These are phyloP conservation scores for Helotiales sp. DNA, from an alignment of 2,329 filamentous ascomycete species.

Conservation along the genomic window DNA sequence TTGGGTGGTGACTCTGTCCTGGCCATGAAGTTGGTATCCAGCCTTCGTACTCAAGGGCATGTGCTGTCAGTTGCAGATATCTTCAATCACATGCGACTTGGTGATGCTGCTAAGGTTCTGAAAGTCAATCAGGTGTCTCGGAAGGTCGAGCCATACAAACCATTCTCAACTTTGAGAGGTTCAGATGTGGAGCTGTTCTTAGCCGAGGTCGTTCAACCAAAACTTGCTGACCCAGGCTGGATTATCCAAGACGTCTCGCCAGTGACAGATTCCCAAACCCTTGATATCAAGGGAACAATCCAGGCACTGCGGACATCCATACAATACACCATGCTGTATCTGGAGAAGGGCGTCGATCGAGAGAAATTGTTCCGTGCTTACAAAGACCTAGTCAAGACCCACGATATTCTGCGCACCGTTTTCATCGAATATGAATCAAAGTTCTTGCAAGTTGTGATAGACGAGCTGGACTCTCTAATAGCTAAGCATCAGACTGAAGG, in stretches of 20 bases:
- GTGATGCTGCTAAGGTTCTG: conserved; percentile 39
- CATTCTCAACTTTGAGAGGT: conserved; percentile 46
- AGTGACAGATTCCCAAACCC: conserved; percentile 47
- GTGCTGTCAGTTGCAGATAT: conserved; percentile 50
- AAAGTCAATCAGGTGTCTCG: conserved; percentile 40
- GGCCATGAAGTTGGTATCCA: conserved; percentile 54
- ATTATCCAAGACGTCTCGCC: conserved; percentile 47
- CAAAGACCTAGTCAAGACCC: conserved; percentile 38
- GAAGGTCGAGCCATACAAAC: conserved; percentile 37
- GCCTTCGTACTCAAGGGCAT: conserved; percentile 34
- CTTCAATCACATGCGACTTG: conserved; percentile 45
- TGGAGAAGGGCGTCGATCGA: conserved; percentile 41
- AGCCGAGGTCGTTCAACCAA: conserved; percentile 44
- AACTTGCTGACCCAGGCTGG: conserved; percentile 47
- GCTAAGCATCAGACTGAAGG: conserved; percentile 36
- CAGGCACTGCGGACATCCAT: conserved; percentile 45
- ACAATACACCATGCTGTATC: conserved; percentile 46
- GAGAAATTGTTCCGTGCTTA: conserved; percentile 40
- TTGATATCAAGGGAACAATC: conserved; percentile 49
- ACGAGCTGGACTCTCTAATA: conserved; percentile 43
- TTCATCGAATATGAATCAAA: conserved; percentile 46
- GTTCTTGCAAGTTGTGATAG: conserved; percentile 45
- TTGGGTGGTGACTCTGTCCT: conserved; percentile 46
- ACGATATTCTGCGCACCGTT: conserved; percentile 47
- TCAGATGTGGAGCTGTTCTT: conserved; percentile 44